phyloP scores from a whole-genome alignment of 2,329 filamentous ascomycete genomes.

The Polytolypa hystricis region DNA sequence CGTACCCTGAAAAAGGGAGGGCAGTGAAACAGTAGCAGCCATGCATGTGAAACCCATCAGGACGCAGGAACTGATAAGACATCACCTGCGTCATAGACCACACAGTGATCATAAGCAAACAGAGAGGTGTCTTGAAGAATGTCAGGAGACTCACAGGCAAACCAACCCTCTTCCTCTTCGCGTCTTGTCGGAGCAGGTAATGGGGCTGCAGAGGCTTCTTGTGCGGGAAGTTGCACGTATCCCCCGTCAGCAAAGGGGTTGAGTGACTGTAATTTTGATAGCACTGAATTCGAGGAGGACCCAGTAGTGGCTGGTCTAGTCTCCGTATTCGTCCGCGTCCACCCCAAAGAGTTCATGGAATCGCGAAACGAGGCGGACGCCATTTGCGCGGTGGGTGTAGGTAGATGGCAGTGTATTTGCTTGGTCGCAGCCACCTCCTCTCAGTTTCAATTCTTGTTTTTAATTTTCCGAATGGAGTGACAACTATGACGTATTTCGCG shows the following conservation, averaged over 20 bases:
- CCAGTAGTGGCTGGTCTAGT: slow-evolving; percentile 59
- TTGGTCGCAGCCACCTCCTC: not conserved
- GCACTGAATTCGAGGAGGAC: slow-evolving; percentile 56
- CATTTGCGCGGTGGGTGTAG: slow-evolving; percentile 42
- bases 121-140: slow-evolving; percentile 6
- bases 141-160: slow-evolving; percentile 65
- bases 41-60: slow-evolving; percentile 19
- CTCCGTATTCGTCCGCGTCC: slow-evolving; percentile 74
- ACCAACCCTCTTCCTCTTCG: slow-evolving; percentile 92
- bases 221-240: slow-evolving; percentile 82
- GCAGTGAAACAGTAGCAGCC: no score
- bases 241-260: slow-evolving; percentile 77
- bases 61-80: slow-evolving; percentile 28
- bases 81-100: slow-evolving; percentile 24
- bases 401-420: not conserved
- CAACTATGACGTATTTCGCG: slow-evolving; percentile 2
- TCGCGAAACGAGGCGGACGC: slow-evolving; percentile 82
- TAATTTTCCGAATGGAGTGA: not conserved
- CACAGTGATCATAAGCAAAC: no score
- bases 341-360: slow-evolving; percentile 88
- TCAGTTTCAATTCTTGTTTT: not conserved
- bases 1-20: no score
- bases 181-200: slow-evolving; percentile 72
- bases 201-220: slow-evolving; percentile 70
- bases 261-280: slow-evolving; percentile 69